A percentile compares a stretch with the other conserved stretches of the same genome.
Conservation (phyloP, 805 yeast species). For the Pichia eremophila region DNA sequence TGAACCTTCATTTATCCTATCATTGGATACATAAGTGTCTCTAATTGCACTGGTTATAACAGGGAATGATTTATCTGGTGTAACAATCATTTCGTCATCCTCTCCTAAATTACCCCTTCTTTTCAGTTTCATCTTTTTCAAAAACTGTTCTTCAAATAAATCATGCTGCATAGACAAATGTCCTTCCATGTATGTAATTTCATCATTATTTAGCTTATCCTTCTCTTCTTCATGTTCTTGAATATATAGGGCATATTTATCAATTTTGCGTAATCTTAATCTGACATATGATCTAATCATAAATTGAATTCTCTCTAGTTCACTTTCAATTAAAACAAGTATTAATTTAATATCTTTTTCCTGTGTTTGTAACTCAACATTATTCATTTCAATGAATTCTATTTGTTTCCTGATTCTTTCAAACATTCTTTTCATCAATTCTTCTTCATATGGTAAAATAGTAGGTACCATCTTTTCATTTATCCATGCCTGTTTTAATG, state of each 20-base stretch:
- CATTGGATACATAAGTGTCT: not conserved
- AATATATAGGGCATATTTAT: conserved; percentile 54
- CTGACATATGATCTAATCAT: conserved; percentile 74
- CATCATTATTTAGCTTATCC: conserved; percentile 46
- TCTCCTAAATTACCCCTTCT: conserved; percentile 61
- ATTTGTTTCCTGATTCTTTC: conserved; percentile 57
- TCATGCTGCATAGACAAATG: conserved; percentile 58
- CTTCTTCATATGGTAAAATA: conserved; percentile 62
- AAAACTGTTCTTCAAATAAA: conserved; percentile 58
- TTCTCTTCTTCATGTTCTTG: conserved; percentile 32
- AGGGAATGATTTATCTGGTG: conserved; percentile 59
- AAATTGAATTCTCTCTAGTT: conserved; percentile 78
- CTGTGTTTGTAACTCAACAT: conserved; percentile 61
- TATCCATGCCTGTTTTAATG: conserved; percentile 60
- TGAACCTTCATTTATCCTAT: not conserved
- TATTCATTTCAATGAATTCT: conserved; percentile 66
- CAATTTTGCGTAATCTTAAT: conserved; percentile 67
- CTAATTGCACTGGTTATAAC: conserved; percentile 40
- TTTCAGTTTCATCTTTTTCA: conserved; percentile 49
- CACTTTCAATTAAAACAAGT: conserved; percentile 81
- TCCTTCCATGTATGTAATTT: conserved; percentile 53
- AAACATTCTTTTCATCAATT: conserved; percentile 48
- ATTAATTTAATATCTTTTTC: conserved; percentile 66
- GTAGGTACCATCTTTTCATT: conserved; percentile 85
- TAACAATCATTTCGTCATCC: conserved; percentile 71